phyloP scores from a whole-genome alignment of 768 basidiomycete species.

The Suillus decipiens region DNA sequence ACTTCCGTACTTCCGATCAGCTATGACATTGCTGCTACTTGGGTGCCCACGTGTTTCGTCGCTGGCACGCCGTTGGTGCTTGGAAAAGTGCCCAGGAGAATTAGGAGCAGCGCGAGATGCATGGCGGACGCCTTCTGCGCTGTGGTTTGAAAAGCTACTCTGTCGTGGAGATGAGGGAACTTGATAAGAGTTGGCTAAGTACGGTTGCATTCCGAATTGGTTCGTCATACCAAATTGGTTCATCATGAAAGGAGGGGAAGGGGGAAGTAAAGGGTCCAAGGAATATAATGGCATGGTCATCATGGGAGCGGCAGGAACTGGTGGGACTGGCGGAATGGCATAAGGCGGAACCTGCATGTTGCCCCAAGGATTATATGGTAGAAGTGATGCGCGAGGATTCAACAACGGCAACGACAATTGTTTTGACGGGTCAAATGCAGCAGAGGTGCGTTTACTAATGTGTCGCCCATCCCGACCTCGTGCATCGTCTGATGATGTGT shows the following conservation, averaged over 20 bases:
- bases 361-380: conserved; percentile 30
- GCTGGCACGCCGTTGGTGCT: conserved; percentile 33
- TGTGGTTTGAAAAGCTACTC: conserved; percentile 25
- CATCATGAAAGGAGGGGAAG: conserved; percentile 76
- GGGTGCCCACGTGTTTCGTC: conserved; percentile 27
- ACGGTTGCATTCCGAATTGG: conserved; percentile 47
- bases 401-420: conserved; percentile 23
- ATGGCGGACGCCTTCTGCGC: conserved; percentile 24
- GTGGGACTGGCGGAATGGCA: conserved; percentile 38
- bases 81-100: conserved; percentile 14
- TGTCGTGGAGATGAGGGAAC: conserved; percentile 28
- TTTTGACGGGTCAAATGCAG: conserved; percentile 37
- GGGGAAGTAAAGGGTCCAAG: conserved; percentile 70
- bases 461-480: conserved; percentile 41
- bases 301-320: conserved; percentile 35
- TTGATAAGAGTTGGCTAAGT: conserved; percentile 32
- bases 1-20: conserved; percentile 19
- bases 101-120: conserved; percentile 20
- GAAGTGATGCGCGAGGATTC: conserved; percentile 25
- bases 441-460: conserved; percentile 43
- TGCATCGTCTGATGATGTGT: conserved; percentile 60
- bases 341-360: conserved; percentile 17
- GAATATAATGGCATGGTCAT: conserved; percentile 45
- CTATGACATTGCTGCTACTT: conserved; percentile 14
- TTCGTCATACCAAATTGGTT: conserved; percentile 56